Base-by-base conservation (phyloP, 257 asterid species). In the Perilla frutescens region DNA sequence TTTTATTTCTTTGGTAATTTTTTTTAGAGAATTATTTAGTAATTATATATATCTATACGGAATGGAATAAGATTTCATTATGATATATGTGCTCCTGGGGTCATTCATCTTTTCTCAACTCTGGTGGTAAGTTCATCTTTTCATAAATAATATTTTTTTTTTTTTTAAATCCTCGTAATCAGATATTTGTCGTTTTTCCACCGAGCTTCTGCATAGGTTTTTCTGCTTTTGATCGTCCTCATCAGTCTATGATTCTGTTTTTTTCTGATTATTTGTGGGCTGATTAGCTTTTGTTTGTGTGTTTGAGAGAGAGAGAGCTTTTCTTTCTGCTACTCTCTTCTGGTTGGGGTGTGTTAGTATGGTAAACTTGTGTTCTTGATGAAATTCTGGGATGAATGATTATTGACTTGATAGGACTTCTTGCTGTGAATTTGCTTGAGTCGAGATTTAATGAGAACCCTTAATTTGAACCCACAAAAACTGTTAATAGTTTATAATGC, bases 121-220 rank as follows among this genome's bases (percentile, higher is more conserved):
- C 49, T 58, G 44, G 53, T 29, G 43, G 81, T 66, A 76, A 79
- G 86, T 76, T 41, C 61, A 20, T 20, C 50, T 59, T 31, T 40
- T 51, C 66, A 66, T 71, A 71, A 71, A 71, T 66, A 11, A n/a
- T 31, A 45, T 11, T 5, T 57, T 5, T 32, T 36, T 36, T 2
- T 45, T 59, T 67, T 36, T 45, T 43, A 43, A 66, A 36, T 71
- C 26, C 36, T 43, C 55, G 10, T 61, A 34, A 54, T 6, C 48
- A 31, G 26, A 50, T 77, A 53, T 67, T 34, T 66, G 5, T 47
- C 13, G 49, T 54, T 51, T 71, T 47, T 60, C 37, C 61, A 39
- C 37, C 15, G 53, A 47, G 43, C 60, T 72, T 72, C 72, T 20
- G 26, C 26, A 15, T 58, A 50, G 67, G 40, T 43, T 69, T 49